These are phyloP conservation scores for Pestalotiopsis sp. DNA, from an alignment of 2,329 filamentous ascomycete genomes.

Conservation along the genomic window DNA sequence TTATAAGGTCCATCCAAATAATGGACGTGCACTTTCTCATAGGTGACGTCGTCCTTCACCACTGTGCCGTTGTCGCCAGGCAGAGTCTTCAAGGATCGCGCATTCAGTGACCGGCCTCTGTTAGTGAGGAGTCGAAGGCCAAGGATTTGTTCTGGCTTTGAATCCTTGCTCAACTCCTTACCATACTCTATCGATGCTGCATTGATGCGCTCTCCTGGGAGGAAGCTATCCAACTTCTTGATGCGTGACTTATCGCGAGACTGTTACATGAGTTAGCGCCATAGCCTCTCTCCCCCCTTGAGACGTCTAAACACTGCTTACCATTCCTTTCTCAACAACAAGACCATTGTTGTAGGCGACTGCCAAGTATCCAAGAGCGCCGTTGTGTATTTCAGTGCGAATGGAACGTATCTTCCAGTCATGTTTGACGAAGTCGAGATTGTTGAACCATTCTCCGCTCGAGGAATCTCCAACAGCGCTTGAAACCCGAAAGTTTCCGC, in stretches of 20 bases:
- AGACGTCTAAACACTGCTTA: background rate
- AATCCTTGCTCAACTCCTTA: background rate
- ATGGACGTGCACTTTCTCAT: background rate
- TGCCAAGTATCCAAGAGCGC: background rate
- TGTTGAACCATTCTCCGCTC: background rate
- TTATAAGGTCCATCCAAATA: background rate
- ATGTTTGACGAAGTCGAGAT: background rate
- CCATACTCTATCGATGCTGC: background rate
- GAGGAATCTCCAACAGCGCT: background rate
- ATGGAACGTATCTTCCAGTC: background rate
- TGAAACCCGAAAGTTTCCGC: background rate
- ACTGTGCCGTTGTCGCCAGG: background rate
- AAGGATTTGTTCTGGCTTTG: background rate
- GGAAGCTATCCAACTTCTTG: background rate
- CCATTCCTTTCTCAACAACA: background rate
- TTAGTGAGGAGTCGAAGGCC: constrained; percentile 1
- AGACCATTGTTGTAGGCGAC: background rate
- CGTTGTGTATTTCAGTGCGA: background rate
- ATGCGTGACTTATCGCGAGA: background rate
- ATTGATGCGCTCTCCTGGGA: background rate
- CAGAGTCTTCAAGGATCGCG: background rate
- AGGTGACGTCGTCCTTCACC: background rate
- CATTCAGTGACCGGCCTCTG: background rate
- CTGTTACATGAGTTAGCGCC: background rate
- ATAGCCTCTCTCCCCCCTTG: background rate